Conservation (phyloP, 164 flowering plant species). For the Malania oleifera region DNA sequence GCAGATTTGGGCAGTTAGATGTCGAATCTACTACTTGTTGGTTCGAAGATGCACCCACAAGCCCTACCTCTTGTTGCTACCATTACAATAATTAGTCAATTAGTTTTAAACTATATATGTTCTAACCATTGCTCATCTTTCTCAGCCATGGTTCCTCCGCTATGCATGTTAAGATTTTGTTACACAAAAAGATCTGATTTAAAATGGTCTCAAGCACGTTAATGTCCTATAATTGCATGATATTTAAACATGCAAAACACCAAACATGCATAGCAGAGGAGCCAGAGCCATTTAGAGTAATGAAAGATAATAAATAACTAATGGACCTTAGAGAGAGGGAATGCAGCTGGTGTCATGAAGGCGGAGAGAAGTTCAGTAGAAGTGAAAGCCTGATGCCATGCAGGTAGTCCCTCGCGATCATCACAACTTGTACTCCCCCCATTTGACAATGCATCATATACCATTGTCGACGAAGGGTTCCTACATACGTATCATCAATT, state of each 20-base stretch:
- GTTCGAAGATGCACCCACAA: not conserved
- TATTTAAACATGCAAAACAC: too few species aligned
- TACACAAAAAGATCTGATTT: too few species aligned
- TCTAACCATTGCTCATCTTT: too few species aligned
- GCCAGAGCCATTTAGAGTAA: too few species aligned
- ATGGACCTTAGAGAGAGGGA: constrained; percentile 21
- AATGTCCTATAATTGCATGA: too few species aligned
- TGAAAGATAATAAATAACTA: too few species aligned
- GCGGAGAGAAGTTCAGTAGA: constrained; percentile 35
- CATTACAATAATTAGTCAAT: too few species aligned
- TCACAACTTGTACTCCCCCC: constrained; percentile 20
- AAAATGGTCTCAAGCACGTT: too few species aligned
- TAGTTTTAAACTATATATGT: too few species aligned
- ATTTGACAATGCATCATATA: constrained; percentile 25
- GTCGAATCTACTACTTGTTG: constrained; percentile 18
- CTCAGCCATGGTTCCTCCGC: too few species aligned
- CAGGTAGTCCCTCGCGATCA: constrained; percentile 22
- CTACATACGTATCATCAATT: constrained; percentile 8
- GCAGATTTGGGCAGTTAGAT: constrained; percentile 22
- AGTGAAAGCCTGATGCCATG: constrained; percentile 33
- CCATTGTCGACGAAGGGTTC: constrained; percentile 18
- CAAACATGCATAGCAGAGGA: too few species aligned
- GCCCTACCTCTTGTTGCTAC: constrained; percentile 23
- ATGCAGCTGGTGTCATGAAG: constrained; percentile 24
- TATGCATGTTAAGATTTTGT: too few species aligned